Evolutionary conservation across 1,284 basidiomycete genomes (phyloP).

Genomic region (Cryptococcus sp.): DNA sequence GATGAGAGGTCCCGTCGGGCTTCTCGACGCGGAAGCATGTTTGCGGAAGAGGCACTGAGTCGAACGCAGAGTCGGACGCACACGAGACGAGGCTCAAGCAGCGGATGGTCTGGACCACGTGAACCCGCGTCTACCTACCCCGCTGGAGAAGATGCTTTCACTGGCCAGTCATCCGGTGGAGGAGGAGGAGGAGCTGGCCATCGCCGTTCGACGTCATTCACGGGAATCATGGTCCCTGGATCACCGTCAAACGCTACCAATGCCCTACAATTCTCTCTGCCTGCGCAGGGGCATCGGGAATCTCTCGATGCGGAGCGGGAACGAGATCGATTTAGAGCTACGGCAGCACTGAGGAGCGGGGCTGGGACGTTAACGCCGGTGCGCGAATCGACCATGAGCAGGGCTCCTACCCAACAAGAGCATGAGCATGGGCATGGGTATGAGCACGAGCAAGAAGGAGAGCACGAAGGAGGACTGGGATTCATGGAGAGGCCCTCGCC

Average conservation of each 20-base stretch:
- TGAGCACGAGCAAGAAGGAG: neutral
- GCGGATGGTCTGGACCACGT: neutral
- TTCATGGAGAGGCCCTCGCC: neutral
- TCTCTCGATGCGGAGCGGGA: constrained; percentile 1
- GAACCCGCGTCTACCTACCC: neutral
- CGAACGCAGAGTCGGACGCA: constrained; percentile 4
- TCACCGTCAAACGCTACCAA: constrained; percentile 6
- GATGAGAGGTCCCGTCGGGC: constrained; percentile 41
- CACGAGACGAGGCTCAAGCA: neutral
- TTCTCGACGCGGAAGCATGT: constrained; percentile 27
- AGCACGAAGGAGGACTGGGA: neutral
- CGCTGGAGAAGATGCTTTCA: neutral
- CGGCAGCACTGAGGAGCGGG: neutral
- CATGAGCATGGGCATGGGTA: neutral
- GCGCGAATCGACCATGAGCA: constrained; percentile 15
- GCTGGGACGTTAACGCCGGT: constrained; percentile 16
- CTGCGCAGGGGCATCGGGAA: constrained; percentile 1
- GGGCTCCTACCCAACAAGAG: constrained; percentile 2
- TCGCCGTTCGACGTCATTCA: constrained; percentile 16
- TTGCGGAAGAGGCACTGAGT: constrained; percentile 9
- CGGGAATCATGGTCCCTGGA: constrained; percentile 5
- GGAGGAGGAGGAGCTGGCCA: constrained; percentile 1
- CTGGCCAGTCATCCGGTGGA: neutral
- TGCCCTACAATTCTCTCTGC: constrained; percentile 4
- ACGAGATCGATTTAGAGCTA: constrained; percentile 1